These are phyloP conservation scores for Amanita subjunquillea DNA, from an alignment of 768 basidiomycete species.

Conservation along the genomic window DNA sequence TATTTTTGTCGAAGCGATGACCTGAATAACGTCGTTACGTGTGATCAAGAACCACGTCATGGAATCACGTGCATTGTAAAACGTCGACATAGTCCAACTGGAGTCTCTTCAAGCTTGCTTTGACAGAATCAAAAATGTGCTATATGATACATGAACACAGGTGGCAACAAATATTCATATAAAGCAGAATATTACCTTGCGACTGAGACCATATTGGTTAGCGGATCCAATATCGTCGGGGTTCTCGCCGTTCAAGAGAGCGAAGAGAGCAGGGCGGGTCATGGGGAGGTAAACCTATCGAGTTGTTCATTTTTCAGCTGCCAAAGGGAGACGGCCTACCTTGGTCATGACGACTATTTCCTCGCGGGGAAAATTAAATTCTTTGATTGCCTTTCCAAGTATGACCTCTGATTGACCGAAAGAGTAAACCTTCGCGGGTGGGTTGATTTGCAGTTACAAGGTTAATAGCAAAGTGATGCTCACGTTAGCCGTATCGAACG, in stretches of 20 bases:
- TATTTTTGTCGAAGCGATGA: constrained; percentile 28
- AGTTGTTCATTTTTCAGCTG: background rate
- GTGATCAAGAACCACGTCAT: too few relatives aligned
- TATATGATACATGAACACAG: constrained; percentile 9
- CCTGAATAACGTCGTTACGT: constrained; percentile 14
- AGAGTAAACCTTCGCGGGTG: background rate
- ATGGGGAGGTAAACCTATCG: background rate
- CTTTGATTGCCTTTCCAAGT: background rate
- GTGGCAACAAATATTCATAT: background rate
- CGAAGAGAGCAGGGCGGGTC: background rate
- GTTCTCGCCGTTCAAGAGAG: background rate
- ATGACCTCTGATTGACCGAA: background rate
- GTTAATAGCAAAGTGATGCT: background rate
- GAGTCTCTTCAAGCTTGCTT: constrained; percentile 33
- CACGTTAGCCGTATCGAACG: too few relatives aligned
- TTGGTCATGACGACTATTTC: background rate
- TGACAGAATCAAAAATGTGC: constrained; percentile 32
- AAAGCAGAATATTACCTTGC: background rate
- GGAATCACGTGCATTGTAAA: too few relatives aligned
- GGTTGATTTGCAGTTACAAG: background rate
- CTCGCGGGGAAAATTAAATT: background rate
- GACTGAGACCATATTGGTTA: background rate
- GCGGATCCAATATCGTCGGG: background rate
- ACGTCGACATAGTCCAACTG: constrained; percentile 48
- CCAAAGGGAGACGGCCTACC: background rate